These are phyloP conservation scores for Coprinellus aureogranulatus DNA, from an alignment of 768 basidiomycete species.

Conservation along the genomic window DNA sequence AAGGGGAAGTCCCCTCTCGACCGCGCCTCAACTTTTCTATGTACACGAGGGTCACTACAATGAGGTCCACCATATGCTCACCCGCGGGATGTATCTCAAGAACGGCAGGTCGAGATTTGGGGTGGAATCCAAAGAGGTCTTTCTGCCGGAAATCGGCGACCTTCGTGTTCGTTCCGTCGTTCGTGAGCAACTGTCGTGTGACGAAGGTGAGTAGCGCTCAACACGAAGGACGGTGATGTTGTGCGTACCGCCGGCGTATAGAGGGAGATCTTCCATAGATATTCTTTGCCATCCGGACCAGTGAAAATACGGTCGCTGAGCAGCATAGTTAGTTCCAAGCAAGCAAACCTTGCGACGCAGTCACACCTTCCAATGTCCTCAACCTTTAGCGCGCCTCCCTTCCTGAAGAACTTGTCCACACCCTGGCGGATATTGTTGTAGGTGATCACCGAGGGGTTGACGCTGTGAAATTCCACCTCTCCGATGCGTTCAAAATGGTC, in stretches of 20 bases:
- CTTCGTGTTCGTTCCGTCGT: no score
- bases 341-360: no score
- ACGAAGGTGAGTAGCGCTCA: no score
- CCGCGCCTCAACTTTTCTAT: slow-evolving; percentile 26
- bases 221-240: no score
- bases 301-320: background rate
- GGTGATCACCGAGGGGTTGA: slow-evolving; percentile 10
- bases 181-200: no score
- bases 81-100: slow-evolving; percentile 26
- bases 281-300: background rate
- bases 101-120: no score
- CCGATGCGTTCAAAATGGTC: slow-evolving; percentile 12
- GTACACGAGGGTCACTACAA: slow-evolving; percentile 33
- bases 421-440: slow-evolving; percentile 3
- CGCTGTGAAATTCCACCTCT: slow-evolving; percentile 13
- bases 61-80: slow-evolving; percentile 27
- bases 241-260: no score
- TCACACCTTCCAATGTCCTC: no score
- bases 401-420: slow-evolving; percentile 17
- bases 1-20: slow-evolving; percentile 13
- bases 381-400: slow-evolving; percentile 1
- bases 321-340: no score
- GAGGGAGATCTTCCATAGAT: background rate
- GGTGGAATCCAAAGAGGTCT: no score
- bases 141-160: no score